Base-by-base conservation (phyloP, 1,139 yeast genomes). In the Suhomyces chickasaworum region DNA sequence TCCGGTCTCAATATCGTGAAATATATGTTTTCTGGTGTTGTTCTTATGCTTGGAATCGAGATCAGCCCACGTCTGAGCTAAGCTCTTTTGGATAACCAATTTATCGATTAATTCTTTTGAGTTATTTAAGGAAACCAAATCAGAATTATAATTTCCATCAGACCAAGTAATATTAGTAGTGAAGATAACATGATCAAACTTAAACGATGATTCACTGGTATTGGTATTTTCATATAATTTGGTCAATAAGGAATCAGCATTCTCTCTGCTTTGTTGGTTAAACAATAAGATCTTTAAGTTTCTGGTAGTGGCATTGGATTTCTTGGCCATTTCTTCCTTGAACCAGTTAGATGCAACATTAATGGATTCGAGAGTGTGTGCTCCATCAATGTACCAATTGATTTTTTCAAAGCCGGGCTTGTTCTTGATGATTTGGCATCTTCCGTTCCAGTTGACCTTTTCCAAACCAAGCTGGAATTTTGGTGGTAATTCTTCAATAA, bases 151-250 rank as follows among this genome's bases (percentile, higher is more conserved):
- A 23, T 69, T 66, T 2, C 97, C 97, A 8, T 83, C 75, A 0
- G 89, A 77, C 95, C 95, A 91, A 3, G 98, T 93, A 39, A 89
- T 83, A 63, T 95, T 95, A 1, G 99, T 89, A 21, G 96, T 84
- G 69, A 95, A 95, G 4, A 90, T 74, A 1, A 83, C 97, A 49
- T 84, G 81, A 60, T 85, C 89, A 56, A 93, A 89, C 25, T 64
- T 63, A 9, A 78, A 48, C 49, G 30, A 60, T n/a, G 56, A 34
- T 12, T 49, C 42, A 6, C 82, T 66, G 16, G 37, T 37, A 22
- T 27, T 32, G 35, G 22, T 31, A 8, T 70, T 73, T 3, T 74
- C 61, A 57, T 78, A 71, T 22, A 93, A 71, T 37, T 75, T 74
- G 12, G 69, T 66, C 30, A 91, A 73, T 30, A 95, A 72, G 3